Conservation (phyloP, 176 grass and related monocot species). For the Oryza coarctata region DNA sequence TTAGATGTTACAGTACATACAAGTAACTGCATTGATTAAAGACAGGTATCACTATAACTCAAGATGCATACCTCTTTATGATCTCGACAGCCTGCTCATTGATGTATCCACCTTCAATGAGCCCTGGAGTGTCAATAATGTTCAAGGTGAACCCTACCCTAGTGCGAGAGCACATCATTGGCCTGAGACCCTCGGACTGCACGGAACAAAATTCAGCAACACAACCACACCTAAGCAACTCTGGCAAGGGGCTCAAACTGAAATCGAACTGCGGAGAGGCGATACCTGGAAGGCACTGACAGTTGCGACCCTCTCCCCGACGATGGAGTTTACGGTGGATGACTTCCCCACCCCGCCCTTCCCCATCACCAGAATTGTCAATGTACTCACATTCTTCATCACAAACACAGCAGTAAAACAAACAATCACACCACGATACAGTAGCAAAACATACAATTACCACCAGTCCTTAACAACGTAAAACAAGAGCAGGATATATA, state of each 20-base stretch:
- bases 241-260: background rate
- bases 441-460: background rate
- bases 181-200: conserved; percentile 91
- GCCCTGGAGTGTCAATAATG: conserved; percentile 91
- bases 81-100: conserved; percentile 94
- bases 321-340: conserved; percentile 85
- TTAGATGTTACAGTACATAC: background rate
- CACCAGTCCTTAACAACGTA: background rate
- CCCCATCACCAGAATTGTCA: conserved; percentile 95
- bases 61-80: conserved; percentile 67
- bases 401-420: conserved; percentile 6
- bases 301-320: conserved; percentile 72
- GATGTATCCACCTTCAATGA: conserved; percentile 96
- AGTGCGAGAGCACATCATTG: conserved; percentile 71
- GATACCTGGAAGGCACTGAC: conserved; percentile 96
- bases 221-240: background rate
- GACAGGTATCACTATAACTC: background rate
- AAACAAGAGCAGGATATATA: background rate
- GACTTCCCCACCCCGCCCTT: conserved; percentile 98
- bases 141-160: conserved; percentile 87
- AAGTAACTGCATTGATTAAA: background rate
- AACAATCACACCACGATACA: too few species aligned
- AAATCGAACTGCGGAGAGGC: background rate
- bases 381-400: conserved; percentile 74
- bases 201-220: conserved; percentile 7